Evolutionary conservation across 371 early-diverging fungal species (phyloP).

Genomic region (Mortierella sp.): DNA sequence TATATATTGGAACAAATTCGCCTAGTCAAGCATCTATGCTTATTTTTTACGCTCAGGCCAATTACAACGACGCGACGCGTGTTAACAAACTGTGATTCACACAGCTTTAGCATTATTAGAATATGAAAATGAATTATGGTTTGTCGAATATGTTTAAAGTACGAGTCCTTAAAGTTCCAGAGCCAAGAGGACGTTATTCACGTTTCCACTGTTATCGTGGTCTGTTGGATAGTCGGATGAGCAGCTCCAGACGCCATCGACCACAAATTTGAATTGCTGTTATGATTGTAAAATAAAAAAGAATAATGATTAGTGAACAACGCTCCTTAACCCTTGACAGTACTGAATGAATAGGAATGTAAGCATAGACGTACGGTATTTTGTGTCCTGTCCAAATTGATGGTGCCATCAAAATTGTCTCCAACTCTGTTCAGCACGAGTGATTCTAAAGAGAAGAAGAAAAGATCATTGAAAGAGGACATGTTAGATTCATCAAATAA

Average conservation of each 20-base stretch:
- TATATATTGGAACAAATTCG: no score
- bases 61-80: no score
- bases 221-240: slow-evolving; percentile 56
- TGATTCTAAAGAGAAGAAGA: slow-evolving; percentile 4
- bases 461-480: background rate
- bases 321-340: no score
- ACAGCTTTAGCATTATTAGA: background rate
- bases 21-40: no score
- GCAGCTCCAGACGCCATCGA: slow-evolving; percentile 64
- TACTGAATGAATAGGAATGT: background rate
- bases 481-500: background rate
- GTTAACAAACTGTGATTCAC: background rate
- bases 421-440: background rate
- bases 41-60: no score
- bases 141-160: background rate
- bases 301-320: background rate
- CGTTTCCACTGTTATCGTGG: slow-evolving; percentile 44
- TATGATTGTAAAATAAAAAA: slow-evolving; percentile 6
- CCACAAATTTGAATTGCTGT: slow-evolving; percentile 62
- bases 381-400: slow-evolving; percentile 52
- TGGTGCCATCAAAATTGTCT: slow-evolving; percentile 37
- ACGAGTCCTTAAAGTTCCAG: background rate
- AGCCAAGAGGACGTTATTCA: slow-evolving; percentile 56
- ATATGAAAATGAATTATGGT: no score
- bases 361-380: slow-evolving; percentile 24